Evolutionary conservation across 2,329 filamentous ascomycete genomes (phyloP).

Genomic region (Pestalotiopsis sp.): DNA sequence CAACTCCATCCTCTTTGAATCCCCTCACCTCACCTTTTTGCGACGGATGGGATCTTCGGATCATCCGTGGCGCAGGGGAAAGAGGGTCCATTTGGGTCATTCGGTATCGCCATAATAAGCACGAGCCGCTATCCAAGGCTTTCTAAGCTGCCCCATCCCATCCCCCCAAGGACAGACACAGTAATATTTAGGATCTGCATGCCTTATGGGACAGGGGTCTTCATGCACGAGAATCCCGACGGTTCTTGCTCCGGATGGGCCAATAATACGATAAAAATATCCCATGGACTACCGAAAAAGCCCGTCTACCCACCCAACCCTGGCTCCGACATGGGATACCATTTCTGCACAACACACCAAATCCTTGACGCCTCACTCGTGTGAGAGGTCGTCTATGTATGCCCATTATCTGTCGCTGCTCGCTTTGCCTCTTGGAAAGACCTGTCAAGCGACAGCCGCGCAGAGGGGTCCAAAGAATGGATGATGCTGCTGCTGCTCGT

Average conservation of each 20-base stretch:
- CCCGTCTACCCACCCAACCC: slow-evolving; percentile 11
- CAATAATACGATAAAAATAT: slow-evolving; percentile 26
- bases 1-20: not conserved
- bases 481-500: too few species aligned
- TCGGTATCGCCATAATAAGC: not conserved
- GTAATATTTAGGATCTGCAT: slow-evolving; percentile 4
- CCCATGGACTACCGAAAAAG: slow-evolving; percentile 12
- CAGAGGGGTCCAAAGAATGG: not conserved
- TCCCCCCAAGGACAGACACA: not conserved
- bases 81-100: not conserved
- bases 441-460: not conserved
- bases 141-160: not conserved
- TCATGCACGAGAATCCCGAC: not conserved
- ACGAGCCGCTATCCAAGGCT: not conserved
- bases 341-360: slow-evolving; percentile 15
- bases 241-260: slow-evolving; percentile 13
- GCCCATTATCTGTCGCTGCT: not conserved
- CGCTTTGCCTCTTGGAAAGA: not conserved
- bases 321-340: slow-evolving; percentile 15
- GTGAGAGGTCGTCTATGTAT: slow-evolving; percentile 13
- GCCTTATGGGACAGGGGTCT: not conserved
- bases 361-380: slow-evolving; percentile 19
- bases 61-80: not conserved
- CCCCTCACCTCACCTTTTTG: not conserved
- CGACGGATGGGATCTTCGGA: not conserved